Percentiles rank a stretch among this genome's conserved stretches.
These are phyloP conservation scores for Circinella umbellata DNA, from an alignment of 371 early-diverging fungal genomes.

Conservation along the genomic window DNA sequence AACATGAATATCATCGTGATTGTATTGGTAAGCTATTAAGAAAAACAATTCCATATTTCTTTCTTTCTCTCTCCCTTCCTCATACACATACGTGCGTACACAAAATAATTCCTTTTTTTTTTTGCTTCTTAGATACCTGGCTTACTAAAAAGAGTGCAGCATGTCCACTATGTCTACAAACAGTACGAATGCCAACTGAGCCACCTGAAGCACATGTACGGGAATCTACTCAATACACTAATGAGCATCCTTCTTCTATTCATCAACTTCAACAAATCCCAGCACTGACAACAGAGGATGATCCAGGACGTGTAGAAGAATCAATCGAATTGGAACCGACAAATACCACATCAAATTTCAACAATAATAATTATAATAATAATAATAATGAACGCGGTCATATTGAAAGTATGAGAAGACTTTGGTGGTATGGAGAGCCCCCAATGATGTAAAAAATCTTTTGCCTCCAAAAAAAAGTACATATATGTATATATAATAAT, in stretches of 20 bases:
- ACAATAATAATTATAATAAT: too few species aligned
- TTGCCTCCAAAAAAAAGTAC: too few species aligned
- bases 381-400: neutral
- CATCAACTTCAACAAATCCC: neutral
- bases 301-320: neutral
- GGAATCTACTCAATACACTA: too few species aligned
- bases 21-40: conserved; percentile 43
- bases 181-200: conserved; percentile 1
- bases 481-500: neutral
- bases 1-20: conserved; percentile 43
- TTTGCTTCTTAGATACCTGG: conserved; percentile 38
- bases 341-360: neutral
- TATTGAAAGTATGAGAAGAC: neutral
- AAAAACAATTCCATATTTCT: neutral
- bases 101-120: too few species aligned
- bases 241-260: too few species aligned
- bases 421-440: conserved; percentile 1
- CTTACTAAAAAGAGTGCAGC: conserved; percentile 40
- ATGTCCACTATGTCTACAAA: conserved; percentile 43
- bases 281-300: neutral
- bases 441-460: neutral
- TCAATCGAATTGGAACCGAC: neutral
- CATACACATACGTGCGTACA: too few species aligned
- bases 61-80: neutral
- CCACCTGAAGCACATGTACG: conserved; percentile 10